phyloP scores from a whole-genome alignment of 2,329 filamentous ascomycete species.

The Claviceps sp. region DNA sequence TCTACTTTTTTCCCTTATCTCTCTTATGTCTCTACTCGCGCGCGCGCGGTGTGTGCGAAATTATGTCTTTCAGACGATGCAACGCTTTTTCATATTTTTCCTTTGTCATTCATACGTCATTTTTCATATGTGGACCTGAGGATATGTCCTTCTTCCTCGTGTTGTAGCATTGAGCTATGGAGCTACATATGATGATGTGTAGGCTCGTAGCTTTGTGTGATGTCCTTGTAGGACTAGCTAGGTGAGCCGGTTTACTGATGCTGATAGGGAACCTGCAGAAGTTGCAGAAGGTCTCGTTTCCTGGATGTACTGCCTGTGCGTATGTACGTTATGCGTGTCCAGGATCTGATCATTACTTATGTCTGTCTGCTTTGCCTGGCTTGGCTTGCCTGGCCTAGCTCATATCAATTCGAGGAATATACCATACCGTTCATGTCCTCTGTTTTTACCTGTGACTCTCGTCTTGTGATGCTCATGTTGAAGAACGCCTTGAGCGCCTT shows the following conservation, averaged over 20 bases:
- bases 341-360: constrained; percentile 5
- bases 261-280: constrained; percentile 3
- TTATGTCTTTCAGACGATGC: constrained; percentile 14
- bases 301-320: neutral
- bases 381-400: constrained; percentile 1
- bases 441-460: no score
- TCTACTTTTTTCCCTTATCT: neutral
- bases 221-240: constrained; percentile 10
- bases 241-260: constrained; percentile 1
- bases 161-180: constrained; percentile 8
- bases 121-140: constrained; percentile 9
- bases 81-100: constrained; percentile 5
- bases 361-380: no score
- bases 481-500: no score
- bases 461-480: no score
- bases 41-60: constrained; percentile 5
- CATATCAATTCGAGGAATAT: constrained; percentile 3
- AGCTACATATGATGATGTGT: constrained; percentile 4
- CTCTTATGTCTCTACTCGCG: neutral
- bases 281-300: neutral
- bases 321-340: constrained; percentile 10
- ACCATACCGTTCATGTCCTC: neutral
- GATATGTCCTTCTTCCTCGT: constrained; percentile 1
- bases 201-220: constrained; percentile 6
- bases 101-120: constrained; percentile 1